Evolutionary conservation across 768 basidiomycete species (phyloP), one percentile per base, ranked within the genome.

Genomic region (Amyloporia xantha): DNA sequence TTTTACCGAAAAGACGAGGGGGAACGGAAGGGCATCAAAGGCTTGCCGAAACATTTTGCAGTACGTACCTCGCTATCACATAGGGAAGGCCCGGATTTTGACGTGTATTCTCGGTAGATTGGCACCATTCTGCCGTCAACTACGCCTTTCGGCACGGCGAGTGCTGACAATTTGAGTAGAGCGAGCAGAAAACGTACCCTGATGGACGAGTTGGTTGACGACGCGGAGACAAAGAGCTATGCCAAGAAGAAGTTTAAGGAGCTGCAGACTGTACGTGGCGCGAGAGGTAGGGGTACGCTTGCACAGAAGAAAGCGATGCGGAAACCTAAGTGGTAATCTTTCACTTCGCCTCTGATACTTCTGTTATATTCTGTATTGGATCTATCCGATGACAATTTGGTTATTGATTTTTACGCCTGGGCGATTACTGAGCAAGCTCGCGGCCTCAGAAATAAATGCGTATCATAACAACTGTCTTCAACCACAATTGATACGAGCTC

Each of bases 231-330:
- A 23, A 81, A 80, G 63, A 75, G 83, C 52, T 93, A 93, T 62
- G 86, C 92, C n/a, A 93, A 93, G 71, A 82, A 78, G 71, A 94
- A 94, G 70, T 93, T 91, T 67, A 78, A 79, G 53, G 86, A 90
- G 45, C 67, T 92, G 41, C 84, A 90, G 67, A 61, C 65, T 4
- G 77, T 80, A 37, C 75, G 84, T 57, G 82, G 78, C 17, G 81
- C 81, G 13, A 81, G 71, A 58, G 89, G 90, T 6, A 76, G 75
- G 54, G 82, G 81, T 44, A 91, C 86, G 1, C 66, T 85, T n/a
- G 73, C 71, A 21, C 75, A 77, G 44, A 86, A 77, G 68, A 77
- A 79, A 54, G 79, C 78, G 9, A 61, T 76, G 46, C 73, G 83
- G 53, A 79, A 75, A 58, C 69, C 69, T 21, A 90, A 88, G 64